phyloP scores from a whole-genome alignment of 305 asterid genomes.

The Fraxinus baroniana region DNA sequence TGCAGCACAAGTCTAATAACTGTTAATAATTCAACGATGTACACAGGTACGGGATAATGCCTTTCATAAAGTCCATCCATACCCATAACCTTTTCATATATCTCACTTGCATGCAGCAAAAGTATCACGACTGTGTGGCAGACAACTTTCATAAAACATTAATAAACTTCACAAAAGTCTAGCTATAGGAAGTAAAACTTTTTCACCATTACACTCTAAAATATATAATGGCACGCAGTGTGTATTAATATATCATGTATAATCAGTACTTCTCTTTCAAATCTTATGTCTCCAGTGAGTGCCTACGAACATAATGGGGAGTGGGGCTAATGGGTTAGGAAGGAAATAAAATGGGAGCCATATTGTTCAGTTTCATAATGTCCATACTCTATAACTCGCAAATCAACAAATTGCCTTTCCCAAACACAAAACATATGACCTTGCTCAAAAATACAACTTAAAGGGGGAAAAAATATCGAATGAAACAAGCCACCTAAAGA shows the following conservation, averaged over 20 bases:
- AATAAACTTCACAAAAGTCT: background rate
- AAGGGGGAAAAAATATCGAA: background rate
- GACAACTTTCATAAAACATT: background rate
- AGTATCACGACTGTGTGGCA: background rate
- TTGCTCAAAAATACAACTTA: background rate
- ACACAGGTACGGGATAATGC: background rate
- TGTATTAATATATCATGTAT: background rate
- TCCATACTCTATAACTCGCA: slow-evolving; percentile 9
- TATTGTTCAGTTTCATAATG: background rate
- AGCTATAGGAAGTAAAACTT: background rate
- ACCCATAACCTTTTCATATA: background rate
- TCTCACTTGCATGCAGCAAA: background rate
- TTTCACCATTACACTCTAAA: background rate
- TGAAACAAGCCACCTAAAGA: background rate
- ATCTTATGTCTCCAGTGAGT: background rate
- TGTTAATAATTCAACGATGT: background rate
- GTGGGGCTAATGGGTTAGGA: background rate
- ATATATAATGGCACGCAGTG: background rate
- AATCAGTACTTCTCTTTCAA: background rate
- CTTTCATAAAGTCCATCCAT: background rate
- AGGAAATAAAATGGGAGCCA: background rate
- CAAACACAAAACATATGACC: background rate
- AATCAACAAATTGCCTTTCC: background rate
- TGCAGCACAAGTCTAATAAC: background rate
- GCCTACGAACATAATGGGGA: background rate